Conservation (phyloP, 305 asterid species). For the Fraxinus platypoda region DNA sequence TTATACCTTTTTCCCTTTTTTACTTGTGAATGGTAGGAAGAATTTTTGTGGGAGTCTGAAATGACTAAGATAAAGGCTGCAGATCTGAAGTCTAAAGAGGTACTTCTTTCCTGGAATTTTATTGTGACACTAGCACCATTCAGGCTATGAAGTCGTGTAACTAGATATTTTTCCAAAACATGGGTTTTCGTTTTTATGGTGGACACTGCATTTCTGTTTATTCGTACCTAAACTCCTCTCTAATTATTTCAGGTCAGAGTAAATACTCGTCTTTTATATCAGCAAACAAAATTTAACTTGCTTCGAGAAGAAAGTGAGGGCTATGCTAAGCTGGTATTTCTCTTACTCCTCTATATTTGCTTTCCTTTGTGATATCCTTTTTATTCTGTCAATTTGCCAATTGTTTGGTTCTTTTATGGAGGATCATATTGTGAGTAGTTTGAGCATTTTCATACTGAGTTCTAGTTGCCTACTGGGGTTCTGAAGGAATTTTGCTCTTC, state of each 20-base stretch:
- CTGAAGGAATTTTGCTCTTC: neutral
- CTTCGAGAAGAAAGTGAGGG: constrained; percentile 99
- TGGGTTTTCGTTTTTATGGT: constrained; percentile 3
- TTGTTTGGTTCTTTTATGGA: neutral
- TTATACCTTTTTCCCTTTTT: constrained; percentile 11
- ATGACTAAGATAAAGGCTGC: constrained; percentile 92
- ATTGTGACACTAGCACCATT: constrained; percentile 7
- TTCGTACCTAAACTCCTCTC: constrained; percentile 16
- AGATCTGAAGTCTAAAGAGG: constrained; percentile 97
- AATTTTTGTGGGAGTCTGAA: constrained; percentile 88
- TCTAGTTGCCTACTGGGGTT: neutral
- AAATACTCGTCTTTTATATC: constrained; percentile 97
- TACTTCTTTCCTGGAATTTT: constrained; percentile 28
- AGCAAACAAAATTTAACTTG: constrained; percentile 95
- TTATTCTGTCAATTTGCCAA: constrained; percentile 3
- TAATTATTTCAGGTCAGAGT: constrained; percentile 80
- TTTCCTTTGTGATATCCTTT: constrained; percentile 2
- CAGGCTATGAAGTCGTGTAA: neutral
- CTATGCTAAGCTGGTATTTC: constrained; percentile 89
- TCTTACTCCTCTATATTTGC: neutral
- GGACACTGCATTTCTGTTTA: constrained; percentile 1
- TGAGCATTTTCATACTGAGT: neutral
- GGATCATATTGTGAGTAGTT: constrained; percentile 13
- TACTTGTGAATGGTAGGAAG: constrained; percentile 58
- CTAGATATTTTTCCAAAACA: neutral